Conservation (phyloP, 805 yeast genomes). For the Scheffersomyces ergatensis region DNA sequence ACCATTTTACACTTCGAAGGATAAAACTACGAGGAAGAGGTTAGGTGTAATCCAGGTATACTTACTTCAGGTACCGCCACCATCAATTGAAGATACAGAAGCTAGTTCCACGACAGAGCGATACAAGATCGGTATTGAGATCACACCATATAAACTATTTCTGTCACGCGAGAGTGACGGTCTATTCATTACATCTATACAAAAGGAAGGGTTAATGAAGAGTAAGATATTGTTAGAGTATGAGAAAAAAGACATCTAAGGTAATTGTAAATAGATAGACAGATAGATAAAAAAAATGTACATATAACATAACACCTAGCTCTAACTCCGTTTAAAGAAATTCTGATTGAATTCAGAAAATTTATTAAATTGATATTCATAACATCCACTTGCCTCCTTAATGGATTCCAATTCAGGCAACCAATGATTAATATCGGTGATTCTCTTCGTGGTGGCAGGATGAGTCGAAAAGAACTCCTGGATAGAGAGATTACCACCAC, state of each 20-base stretch:
- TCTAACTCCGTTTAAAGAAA: conserved; percentile 9
- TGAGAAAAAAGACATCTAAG: conserved; percentile 2
- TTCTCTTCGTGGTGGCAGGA: conserved; percentile 78
- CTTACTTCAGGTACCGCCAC: conserved; percentile 22
- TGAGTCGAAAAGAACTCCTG: conserved; percentile 82
- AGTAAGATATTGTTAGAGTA: conserved; percentile 6
- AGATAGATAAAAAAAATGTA: conserved; percentile 1
- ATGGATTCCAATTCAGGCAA: conserved; percentile 52
- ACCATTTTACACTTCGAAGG: conserved; percentile 25
- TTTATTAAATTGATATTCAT: conserved; percentile 15
- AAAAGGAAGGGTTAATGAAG: conserved; percentile 6
- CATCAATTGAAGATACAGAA: conserved; percentile 2
- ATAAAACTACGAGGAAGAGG: conserved; percentile 15
- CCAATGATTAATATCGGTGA: conserved; percentile 67
- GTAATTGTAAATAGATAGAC: conserved; percentile 10
- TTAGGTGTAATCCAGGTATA: conserved; percentile 32
- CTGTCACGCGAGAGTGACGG: conserved; percentile 2
- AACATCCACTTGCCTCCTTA: conserved; percentile 42
- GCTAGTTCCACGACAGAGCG: conserved; percentile 4
- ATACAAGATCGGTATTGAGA: conserved; percentile 17
- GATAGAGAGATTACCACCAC: conserved; percentile 7
- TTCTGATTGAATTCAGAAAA: conserved; percentile 13
- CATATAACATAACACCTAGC: conserved; percentile 1
- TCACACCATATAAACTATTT: conserved; percentile 13
- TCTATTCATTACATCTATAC: conserved; percentile 2